Evolutionary conservation across 2,329 filamentous ascomycete species (phyloP).

Genomic region (Cryphonectria naterciae): DNA sequence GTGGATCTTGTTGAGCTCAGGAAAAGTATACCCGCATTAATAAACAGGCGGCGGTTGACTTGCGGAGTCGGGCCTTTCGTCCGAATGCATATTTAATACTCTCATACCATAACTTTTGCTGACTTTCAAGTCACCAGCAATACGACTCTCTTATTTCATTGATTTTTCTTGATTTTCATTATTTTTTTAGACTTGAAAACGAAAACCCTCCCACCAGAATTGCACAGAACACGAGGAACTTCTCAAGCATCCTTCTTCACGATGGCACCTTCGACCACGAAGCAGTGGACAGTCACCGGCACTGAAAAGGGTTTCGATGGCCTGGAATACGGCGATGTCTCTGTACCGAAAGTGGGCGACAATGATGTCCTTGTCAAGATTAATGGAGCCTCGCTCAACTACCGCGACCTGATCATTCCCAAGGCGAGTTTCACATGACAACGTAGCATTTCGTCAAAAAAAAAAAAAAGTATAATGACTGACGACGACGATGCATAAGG

Average conservation of each 20-base stretch:
- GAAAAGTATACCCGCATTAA: background rate
- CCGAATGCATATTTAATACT: background rate
- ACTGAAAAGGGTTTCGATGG: slow-evolving; percentile 61
- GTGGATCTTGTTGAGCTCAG: background rate
- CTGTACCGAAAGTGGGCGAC: slow-evolving; percentile 66
- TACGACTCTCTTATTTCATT: background rate
- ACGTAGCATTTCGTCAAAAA: background rate
- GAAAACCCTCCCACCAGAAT: too few species aligned
- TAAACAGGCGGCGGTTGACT: background rate
- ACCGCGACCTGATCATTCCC: slow-evolving; percentile 57
- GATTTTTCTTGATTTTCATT: too few species aligned
- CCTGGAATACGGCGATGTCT: slow-evolving; percentile 58
- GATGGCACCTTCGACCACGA: slow-evolving; percentile 46
- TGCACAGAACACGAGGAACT: background rate
- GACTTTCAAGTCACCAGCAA: background rate
- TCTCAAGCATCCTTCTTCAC: background rate
- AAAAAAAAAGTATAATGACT: background rate
- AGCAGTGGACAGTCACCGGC: slow-evolving; percentile 60
- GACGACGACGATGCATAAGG: slow-evolving; percentile 33
- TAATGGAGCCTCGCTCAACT: slow-evolving; percentile 57
- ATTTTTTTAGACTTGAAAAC: too few species aligned
- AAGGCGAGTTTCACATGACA: slow-evolving; percentile 32
- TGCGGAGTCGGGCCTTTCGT: background rate
- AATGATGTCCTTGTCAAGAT: slow-evolving; percentile 73
- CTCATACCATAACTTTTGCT: background rate